These are phyloP conservation scores for Penicillium robsamsonii DNA, from an alignment of 495 filamentous ascomycete species.

Conservation along the genomic window DNA sequence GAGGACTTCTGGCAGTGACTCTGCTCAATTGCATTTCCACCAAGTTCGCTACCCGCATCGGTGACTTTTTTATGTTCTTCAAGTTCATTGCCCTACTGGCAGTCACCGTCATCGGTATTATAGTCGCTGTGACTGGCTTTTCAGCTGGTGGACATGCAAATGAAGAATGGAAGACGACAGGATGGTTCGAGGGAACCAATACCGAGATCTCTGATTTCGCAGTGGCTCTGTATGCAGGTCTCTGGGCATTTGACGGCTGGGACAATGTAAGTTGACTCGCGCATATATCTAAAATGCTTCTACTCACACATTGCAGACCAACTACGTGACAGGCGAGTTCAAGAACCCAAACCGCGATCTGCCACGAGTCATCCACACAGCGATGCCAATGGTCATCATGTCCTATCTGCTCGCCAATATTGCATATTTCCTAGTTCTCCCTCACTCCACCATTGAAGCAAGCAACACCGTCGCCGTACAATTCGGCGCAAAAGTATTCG, in stretches of 20 bases:
- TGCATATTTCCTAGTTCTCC: slow-evolving; percentile 93
- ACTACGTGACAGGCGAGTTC: slow-evolving; percentile 97
- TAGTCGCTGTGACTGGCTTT: slow-evolving; percentile 83
- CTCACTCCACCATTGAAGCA: slow-evolving; percentile 70
- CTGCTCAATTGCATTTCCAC: slow-evolving; percentile 88
- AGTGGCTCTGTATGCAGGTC: slow-evolving; percentile 88
- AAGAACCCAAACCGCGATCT: slow-evolving; percentile 86
- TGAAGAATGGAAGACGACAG: slow-evolving; percentile 78
- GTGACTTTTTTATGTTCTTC: slow-evolving; percentile 92
- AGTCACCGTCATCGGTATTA: slow-evolving; percentile 83
- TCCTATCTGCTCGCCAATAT: slow-evolving; percentile 89
- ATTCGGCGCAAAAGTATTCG: slow-evolving; percentile 89
- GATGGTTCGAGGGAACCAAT: slow-evolving; percentile 88
- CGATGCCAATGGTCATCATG: slow-evolving; percentile 90
- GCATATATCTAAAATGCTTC: not conserved
- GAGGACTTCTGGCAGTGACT: slow-evolving; percentile 72
- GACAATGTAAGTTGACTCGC: slow-evolving; percentile 72
- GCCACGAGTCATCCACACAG: slow-evolving; percentile 92
- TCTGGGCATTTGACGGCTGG: slow-evolving; percentile 99
- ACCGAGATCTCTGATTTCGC: slow-evolving; percentile 80
- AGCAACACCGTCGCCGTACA: slow-evolving; percentile 92
- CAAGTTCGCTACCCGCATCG: slow-evolving; percentile 75
- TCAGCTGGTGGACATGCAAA: slow-evolving; percentile 73
- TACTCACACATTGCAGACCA: slow-evolving; percentile 59
- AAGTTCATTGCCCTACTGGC: slow-evolving; percentile 89